Percentiles rank a stretch among this genome's conserved stretches.
These are phyloP conservation scores for Bipolaris gigantea DNA, from an alignment of 2,329 filamentous ascomycete species.

Conservation along the genomic window DNA sequence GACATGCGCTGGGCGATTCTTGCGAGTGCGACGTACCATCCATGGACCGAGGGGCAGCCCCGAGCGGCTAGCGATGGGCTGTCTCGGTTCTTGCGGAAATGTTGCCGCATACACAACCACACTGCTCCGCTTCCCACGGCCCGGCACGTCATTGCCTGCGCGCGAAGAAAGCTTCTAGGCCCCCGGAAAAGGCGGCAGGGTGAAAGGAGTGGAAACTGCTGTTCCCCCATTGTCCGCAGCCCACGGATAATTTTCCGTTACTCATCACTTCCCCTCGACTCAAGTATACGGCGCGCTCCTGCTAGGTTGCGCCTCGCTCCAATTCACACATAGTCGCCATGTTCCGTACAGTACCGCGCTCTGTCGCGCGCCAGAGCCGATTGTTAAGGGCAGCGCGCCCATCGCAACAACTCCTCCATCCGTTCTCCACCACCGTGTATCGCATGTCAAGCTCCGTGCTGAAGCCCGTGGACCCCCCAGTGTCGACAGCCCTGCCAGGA, in stretches of 20 bases:
- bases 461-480: conserved; percentile 60
- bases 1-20: conserved; percentile 24
- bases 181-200: not conserved
- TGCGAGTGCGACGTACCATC: conserved; percentile 31
- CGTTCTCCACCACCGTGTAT: conserved; percentile 47
- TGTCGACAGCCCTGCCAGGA: conserved; percentile 64
- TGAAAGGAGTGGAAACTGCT: conserved; percentile 20
- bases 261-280: conserved; percentile 1
- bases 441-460: conserved; percentile 59
- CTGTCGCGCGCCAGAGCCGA: conserved; percentile 42
- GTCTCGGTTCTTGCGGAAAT: conserved; percentile 18
- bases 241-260: conserved; percentile 22
- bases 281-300: conserved; percentile 11
- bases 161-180: conserved; percentile 6
- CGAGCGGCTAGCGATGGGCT: conserved; percentile 16
- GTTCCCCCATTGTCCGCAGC: conserved; percentile 15
- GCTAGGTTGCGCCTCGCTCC: conserved; percentile 11
- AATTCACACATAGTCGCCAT: conserved; percentile 27
- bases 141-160: conserved; percentile 11
- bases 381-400: conserved; percentile 27
- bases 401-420: conserved; percentile 37
- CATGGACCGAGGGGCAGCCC: conserved; percentile 36
- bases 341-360: conserved; percentile 44
- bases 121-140: conserved; percentile 3
- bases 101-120: conserved; percentile 24